phyloP scores from a whole-genome alignment of 257 asterid genomes.

The Nicotiana obtusifolia region DNA sequence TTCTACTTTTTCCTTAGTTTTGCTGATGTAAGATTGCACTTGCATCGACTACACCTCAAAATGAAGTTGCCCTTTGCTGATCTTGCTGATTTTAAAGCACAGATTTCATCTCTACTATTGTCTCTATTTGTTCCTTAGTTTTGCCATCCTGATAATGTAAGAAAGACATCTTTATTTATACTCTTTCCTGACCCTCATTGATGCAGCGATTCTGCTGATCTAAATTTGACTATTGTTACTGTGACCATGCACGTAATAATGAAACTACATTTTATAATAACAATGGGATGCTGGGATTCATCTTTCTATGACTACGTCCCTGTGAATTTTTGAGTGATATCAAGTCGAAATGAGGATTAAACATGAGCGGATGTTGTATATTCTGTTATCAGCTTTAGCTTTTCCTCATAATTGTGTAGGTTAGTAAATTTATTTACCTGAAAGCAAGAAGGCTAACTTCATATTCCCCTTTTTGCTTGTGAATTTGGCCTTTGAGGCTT shows the following conservation, averaged over 20 bases:
- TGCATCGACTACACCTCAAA: not conserved
- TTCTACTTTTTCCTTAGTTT: not conserved
- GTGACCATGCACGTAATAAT: not conserved
- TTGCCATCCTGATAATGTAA: not conserved
- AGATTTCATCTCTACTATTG: not conserved
- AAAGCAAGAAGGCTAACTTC: not conserved
- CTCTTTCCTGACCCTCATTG: not conserved
- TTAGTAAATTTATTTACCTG: not conserved
- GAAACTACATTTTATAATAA: not conserved
- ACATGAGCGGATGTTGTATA: not conserved
- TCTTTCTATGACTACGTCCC: not conserved
- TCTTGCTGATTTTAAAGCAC: not conserved
- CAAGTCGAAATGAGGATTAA: not conserved
- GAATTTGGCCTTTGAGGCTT: not conserved
- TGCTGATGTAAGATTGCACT: not conserved
- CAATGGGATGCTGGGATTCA: not conserved
- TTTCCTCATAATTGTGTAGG: not conserved
- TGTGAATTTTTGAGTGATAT: not conserved
- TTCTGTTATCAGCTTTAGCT: not conserved
- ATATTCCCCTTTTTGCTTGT: not conserved
- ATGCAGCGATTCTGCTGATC: not conserved
- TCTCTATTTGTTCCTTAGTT: not conserved
- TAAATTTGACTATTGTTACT: not conserved
- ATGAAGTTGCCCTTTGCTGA: not conserved
- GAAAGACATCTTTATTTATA: not conserved